Percentiles rank a stretch among this genome's conserved stretches.
These are phyloP conservation scores for Candida taoyuanica DNA, from an alignment of 805 yeast species.

Conservation along the genomic window DNA sequence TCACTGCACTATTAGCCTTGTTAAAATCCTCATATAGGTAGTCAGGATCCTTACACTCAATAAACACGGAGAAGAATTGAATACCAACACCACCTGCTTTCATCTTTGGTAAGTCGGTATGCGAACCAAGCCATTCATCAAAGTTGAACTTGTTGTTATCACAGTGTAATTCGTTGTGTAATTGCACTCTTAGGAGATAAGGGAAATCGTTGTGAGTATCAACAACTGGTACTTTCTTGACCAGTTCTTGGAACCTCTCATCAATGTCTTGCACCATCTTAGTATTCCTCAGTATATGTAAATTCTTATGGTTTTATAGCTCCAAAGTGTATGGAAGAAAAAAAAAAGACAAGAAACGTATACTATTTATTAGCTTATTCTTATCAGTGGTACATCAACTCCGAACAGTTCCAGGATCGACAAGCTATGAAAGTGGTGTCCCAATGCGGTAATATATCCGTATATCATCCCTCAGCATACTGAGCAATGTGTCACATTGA, in stretches of 20 bases:
- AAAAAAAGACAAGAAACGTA: too few species aligned
- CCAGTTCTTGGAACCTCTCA: conserved; percentile 17
- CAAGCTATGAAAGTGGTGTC: too few species aligned
- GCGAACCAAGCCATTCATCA: conserved; percentile 35
- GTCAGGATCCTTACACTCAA: conserved; percentile 37
- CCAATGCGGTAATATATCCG: too few species aligned
- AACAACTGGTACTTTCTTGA: conserved; percentile 33
- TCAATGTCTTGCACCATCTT: too few species aligned
- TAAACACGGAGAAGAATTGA: conserved; percentile 45
- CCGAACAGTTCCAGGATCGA: too few species aligned
- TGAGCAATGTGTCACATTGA: too few species aligned
- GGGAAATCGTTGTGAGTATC: conserved; percentile 53
- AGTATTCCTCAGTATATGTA: too few species aligned
- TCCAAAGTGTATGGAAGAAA: background rate
- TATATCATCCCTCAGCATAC: too few species aligned
- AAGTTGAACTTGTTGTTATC: conserved; percentile 34
- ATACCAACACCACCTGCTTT: conserved; percentile 42
- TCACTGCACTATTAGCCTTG: conserved; percentile 37
- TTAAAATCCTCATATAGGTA: conserved; percentile 41
- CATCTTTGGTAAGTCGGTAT: conserved; percentile 41
- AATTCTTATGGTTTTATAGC: too few species aligned
- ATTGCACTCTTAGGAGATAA: conserved; percentile 40
- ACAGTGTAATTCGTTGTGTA: conserved; percentile 38
- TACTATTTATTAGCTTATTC: too few species aligned
- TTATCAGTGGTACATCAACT: too few species aligned